Base-by-base conservation (phyloP, 805 yeast genomes). In the Lachancea kluyveri region DNA sequence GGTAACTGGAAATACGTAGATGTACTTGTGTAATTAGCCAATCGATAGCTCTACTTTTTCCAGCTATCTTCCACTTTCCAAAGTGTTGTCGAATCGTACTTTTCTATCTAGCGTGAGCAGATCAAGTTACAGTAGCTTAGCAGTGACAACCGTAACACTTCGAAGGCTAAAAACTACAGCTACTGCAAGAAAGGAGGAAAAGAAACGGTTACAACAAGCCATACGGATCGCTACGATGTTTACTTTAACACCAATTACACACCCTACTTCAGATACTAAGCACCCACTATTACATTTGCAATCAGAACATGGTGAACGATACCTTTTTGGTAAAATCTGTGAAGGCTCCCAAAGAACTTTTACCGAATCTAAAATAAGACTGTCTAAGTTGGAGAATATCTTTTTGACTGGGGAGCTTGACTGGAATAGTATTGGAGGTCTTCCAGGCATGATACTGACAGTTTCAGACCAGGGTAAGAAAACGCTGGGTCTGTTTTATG, bases 361-460 rank as follows among this genome's bases (percentile, higher is more conserved):
- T 31, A 72, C 73, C 37, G 86, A 80, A 41, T 66, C 72, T 41
- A 72, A 74, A 26, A 52, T 78, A 16, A 66, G 69, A 27, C 57
- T 82, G 9, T 67, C 78, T 2, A 78, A 72, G 40, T 56, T 85
- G 19, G 67, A 71, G 28, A 72, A 76, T 21, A 62, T 90, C 4
- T 88, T 84, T 47, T 49, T 92, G 4, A 77, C 95, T 0, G 98
- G 98, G 3, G 63, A 62, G n/a, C 40, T 83, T 8, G 57, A 70
- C 33, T 90, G 96, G 96, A 54, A 69, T 5, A 68, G 79, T n/a
- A 60, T 86, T 2, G 85, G 94, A n/a, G 98, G 98, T 0, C 57
- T 90, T 5, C 96, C 97, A 0, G 98, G 98, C 0, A 60, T 85
- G 46, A 72, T 90, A 29, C 60, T 90, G 30, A 85, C 96, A 0